A percentile compares a stretch with the other conserved stretches of the same genome.
Conservation (phyloP, 345 rosid genomes). For the Pugionium dolabratum region DNA sequence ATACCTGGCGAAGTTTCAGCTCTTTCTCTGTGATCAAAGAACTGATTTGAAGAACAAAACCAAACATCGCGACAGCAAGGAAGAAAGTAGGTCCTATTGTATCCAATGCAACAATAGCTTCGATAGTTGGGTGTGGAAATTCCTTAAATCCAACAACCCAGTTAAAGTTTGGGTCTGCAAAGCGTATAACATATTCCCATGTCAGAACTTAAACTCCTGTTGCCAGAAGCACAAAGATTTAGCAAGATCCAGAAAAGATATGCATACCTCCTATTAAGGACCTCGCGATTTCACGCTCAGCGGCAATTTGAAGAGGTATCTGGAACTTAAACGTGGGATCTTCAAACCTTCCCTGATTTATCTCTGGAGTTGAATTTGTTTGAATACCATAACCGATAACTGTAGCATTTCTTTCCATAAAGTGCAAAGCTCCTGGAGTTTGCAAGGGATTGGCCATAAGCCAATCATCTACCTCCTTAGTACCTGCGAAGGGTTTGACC, state of each 20-base stretch:
- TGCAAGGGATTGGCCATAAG: slow-evolving; percentile 56
- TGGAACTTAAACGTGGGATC: slow-evolving; percentile 89
- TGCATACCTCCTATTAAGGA: slow-evolving; percentile 64
- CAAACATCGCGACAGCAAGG: slow-evolving; percentile 88
- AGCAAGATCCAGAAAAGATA: neutral
- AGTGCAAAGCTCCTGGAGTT: slow-evolving; percentile 79
- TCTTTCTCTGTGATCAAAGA: slow-evolving; percentile 77
- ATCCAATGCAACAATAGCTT: slow-evolving; percentile 41
- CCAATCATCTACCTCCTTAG: slow-evolving; percentile 71
- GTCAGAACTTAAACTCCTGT: slow-evolving; percentile 16
- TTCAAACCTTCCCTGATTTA: slow-evolving; percentile 54
- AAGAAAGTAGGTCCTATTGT: slow-evolving; percentile 71
- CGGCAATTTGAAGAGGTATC: slow-evolving; percentile 85
- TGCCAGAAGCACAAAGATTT: neutral
- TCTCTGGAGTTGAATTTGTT: slow-evolving; percentile 64
- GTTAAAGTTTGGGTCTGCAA: slow-evolving; percentile 62
- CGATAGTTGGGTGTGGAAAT: slow-evolving; percentile 67
- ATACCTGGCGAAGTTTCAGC: slow-evolving; percentile 93
- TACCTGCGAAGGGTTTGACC: slow-evolving; percentile 72
- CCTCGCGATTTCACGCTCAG: slow-evolving; percentile 92
- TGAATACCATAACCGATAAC: slow-evolving; percentile 77
- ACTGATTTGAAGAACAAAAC: slow-evolving; percentile 79
- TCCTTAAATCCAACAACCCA: slow-evolving; percentile 79
- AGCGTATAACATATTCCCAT: neutral
- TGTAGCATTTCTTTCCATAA: slow-evolving; percentile 52